Evolutionary conservation across 2,329 filamentous ascomycete species (phyloP), one percentile per base, ranked within the genome.

Genomic region (Periconia sp.): DNA sequence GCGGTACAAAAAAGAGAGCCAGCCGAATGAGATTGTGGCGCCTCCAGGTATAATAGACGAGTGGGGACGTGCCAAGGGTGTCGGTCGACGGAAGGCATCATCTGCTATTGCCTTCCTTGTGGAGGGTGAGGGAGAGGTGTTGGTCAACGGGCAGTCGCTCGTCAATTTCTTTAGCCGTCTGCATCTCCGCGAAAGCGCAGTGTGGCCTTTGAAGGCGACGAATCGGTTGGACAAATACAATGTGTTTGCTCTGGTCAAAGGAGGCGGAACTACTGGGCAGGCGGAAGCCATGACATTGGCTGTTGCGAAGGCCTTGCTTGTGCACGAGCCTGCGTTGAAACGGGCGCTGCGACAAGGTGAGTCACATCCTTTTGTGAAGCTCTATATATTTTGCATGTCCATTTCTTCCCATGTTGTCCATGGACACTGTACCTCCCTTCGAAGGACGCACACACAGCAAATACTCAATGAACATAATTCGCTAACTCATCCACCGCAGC

Each of bases 211-310:
- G 68, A 91, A 92, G 67, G 83, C 86, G 47, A 95, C 92, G 20
- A 81, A 89, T 42, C 82, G 94, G 59, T 76, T 96, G 60, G 92
- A 96, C 80, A 97, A 97, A 76, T 99, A 99, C 81, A 99, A 99
- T 69, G 85, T 97, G 3, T 99, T 91, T 87, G 92, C 88, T 49
- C 77, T 90, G 47, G 90, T 92, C 2, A 82, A 84, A 54, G 94
- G 94, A 52, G 94, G 94, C 61, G 94, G 94, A 64, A 89, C 90
- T 45, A 99, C 94, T 47, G 94, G 94, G 2, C 95, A 99, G 76
- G 93, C 94, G 8, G 94, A 99, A 76, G 92, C 94, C 33, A 84
- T 97, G 67, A 95, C 93, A 41, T 76, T 99, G 76, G 94, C 91
- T 18, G 83, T 97, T 70, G 89, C 90, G 52, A 94, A 93, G 75